Base-by-base conservation (phyloP, 768 basidiomycete species). In the Boletus speciosus region DNA sequence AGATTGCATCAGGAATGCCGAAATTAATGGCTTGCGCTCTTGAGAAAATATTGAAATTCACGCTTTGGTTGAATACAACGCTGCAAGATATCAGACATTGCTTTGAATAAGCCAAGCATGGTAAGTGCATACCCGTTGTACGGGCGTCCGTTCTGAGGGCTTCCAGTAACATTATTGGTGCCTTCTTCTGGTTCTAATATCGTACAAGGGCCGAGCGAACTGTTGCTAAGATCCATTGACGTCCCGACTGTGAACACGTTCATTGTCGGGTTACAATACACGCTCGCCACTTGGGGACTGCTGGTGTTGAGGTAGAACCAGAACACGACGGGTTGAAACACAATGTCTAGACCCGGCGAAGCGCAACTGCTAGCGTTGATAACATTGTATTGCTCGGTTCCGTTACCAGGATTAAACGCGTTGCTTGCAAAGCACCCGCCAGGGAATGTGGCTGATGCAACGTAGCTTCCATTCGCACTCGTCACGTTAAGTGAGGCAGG, bases 1-100 rank as follows among this genome's bases (percentile, higher is more conserved):
- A 84, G 19, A 88, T 80, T 5, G 87, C 80, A 8, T 78, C 79
- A 15, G 87, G 76, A 0, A 89, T 65, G n/a, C 78, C 76, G n/a
- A 79, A 72, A 29, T 65, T 70, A 1, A 78, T 79, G 3, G 82
- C 72, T 3, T 59, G 66, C 0, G 81, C 79, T 21, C 85, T 77
- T 14, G 81, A 80, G 45, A 74, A 66, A 34, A 85, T 71, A 60
- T 81, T 84, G 0, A 73, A 55, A 58, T 82, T 70, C 3, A 64
- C 27, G 55, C 61, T 73, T 5, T 66, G 46, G n/a, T 64, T 42
- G 21, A 74, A 82, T 2, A 79, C 59, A 5, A 82, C 68, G 1
- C 81, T 82, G 48, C 7, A 29, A 9, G 35, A 46, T 16, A 34
- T 59, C 35, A 55, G 37, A 39, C 6, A 34, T 40, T 21, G 5